phyloP scores from a whole-genome alignment of 2,329 filamentous ascomycete species.

The Arthrinium phaeospermum region DNA sequence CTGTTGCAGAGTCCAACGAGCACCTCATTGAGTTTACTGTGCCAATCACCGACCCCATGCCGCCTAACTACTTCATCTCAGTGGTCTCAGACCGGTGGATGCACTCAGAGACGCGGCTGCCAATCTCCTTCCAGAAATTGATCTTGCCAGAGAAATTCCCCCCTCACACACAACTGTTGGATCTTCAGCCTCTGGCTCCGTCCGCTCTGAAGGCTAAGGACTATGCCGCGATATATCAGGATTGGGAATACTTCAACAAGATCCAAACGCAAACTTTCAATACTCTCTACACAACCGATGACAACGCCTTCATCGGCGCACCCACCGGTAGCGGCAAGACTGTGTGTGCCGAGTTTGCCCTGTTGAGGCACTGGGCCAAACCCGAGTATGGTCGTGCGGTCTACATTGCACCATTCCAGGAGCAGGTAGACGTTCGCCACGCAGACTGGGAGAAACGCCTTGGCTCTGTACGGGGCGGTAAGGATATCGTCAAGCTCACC shows the following conservation, averaged over 20 bases:
- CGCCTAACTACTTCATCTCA: conserved; percentile 97
- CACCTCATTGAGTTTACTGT: conserved; percentile 97
- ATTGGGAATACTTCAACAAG: conserved; percentile 92
- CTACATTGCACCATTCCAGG: conserved; percentile 94
- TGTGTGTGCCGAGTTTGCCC: conserved; percentile 91
- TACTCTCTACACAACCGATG: conserved; percentile 85
- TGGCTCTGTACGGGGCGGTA: conserved; percentile 75
- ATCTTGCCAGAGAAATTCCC: conserved; percentile 95
- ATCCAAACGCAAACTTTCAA: conserved; percentile 98
- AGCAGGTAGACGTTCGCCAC: conserved; percentile 81
- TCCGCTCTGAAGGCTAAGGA: conserved; percentile 87
- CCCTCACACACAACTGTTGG: conserved; percentile 87
- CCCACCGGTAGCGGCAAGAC: conserved; percentile 96
- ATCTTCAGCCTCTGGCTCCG: conserved; percentile 89
- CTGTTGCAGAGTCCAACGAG: conserved; percentile 83
- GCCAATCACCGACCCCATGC: conserved; percentile 95
- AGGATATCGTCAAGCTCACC: conserved; percentile 89
- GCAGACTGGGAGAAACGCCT: conserved; percentile 88
- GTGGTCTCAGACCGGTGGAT: conserved; percentile 97
- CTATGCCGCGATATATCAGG: conserved; percentile 79
- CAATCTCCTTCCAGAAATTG: conserved; percentile 93
- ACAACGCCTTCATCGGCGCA: conserved; percentile 93
- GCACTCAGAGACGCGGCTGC: conserved; percentile 92
- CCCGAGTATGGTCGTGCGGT: conserved; percentile 78
- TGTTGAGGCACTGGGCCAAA: conserved; percentile 86